Evolutionary conservation across 305 asterid species (phyloP), one percentile per base, ranked within the genome.

Genomic region (Solanum hybrid): DNA sequence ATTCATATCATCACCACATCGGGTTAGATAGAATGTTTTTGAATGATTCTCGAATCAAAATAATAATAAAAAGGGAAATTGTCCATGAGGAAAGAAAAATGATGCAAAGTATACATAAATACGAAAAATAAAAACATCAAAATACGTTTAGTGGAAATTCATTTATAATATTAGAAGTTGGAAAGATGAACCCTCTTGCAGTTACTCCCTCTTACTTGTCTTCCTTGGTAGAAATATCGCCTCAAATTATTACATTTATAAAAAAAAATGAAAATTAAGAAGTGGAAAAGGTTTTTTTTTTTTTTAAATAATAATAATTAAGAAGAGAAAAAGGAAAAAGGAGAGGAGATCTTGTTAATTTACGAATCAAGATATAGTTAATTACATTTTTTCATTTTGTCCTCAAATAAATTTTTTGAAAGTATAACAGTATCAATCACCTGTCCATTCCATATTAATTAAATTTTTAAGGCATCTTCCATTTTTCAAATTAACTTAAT

Each of bases 381-480:
- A 3, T 61, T 61, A 20, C 72, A 61, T 61, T 61, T 61, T 61
- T 61, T 61, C 72, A 61, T 61, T 22, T 1, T 61, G 11, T 61
- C 72, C 26, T 61, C 11, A 61, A 61, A 20, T 61, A 61, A 57
- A 0, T 61, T 61, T 20, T 61, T 61, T 61, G 26, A 22, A 61
- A 61, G 72, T 7, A 20, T 61, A 20, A 61, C 72, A 61, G 26
- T 61, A 61, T 20, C 72, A 61, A 8, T 61, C 26, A 61, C 26
- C 72, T 61, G 65, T 39, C 45, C 45, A 39, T 39, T 38, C 14
- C 45, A 39, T 39, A 39, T 39, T 39, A 39, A 39, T 39, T 10
- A 10, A 1, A 39, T 10, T 39, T 39, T 0, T 39, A 39, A 39
- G 45, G 0, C 45, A 39, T 39, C 1, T 38, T 38, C 0, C 0